These are phyloP conservation scores for Boletus subparvulus DNA, from an alignment of 768 basidiomycete species.

Conservation along the genomic window DNA sequence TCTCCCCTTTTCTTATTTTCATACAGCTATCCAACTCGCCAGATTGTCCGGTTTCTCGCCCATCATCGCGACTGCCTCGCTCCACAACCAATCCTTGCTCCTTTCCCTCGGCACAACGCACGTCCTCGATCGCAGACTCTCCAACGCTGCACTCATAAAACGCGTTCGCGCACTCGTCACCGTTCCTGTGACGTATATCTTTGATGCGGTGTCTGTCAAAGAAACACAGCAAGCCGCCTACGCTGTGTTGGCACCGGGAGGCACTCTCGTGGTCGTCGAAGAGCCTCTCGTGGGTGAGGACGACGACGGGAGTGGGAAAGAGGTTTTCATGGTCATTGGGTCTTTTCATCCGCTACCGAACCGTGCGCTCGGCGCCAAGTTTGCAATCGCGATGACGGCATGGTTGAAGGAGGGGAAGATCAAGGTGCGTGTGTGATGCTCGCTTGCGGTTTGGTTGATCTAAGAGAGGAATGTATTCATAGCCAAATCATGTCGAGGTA, in stretches of 20 bases:
- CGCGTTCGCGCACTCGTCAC: conserved; percentile 1
- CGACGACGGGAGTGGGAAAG: conserved; percentile 1
- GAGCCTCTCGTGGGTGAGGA: neutral
- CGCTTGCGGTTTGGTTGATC: neutral
- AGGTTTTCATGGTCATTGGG: neutral
- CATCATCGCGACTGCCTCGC: conserved; percentile 41
- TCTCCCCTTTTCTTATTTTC: too few species aligned
- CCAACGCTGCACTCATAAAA: conserved; percentile 4
- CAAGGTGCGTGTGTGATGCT: conserved; percentile 12
- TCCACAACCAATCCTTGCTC: conserved; percentile 30
- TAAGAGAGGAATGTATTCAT: neutral
- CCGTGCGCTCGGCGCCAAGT: conserved; percentile 8
- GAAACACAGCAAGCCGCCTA: conserved; percentile 35
- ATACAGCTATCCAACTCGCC: conserved; percentile 33
- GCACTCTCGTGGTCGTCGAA: conserved; percentile 21
- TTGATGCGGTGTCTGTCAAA: conserved; percentile 31
- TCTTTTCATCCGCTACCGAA: conserved; percentile 1
- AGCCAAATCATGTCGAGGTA: conserved; percentile 41
- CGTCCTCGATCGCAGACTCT: conserved; percentile 32
- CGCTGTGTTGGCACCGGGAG: conserved; percentile 30
- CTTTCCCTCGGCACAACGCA: conserved; percentile 37
- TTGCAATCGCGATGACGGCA: conserved; percentile 4
- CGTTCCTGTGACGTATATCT: conserved; percentile 6
- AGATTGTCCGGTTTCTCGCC: conserved; percentile 33
- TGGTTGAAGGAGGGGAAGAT: conserved; percentile 18